Evolutionary conservation across 1,284 basidiomycete genomes (phyloP).

Genomic region (Marasmius sp.): DNA sequence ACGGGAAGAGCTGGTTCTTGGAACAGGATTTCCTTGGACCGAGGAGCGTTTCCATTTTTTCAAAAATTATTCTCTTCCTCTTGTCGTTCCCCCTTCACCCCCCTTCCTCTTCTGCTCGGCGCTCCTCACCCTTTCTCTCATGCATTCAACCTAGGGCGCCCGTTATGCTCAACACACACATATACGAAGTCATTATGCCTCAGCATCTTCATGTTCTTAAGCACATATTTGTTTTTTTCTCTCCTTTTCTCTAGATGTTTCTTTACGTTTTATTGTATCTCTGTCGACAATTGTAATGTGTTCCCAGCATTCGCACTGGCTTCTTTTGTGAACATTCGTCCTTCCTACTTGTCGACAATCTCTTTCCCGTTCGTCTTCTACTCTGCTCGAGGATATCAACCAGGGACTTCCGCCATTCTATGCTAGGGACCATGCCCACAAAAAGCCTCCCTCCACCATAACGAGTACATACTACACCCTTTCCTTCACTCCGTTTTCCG

Average conservation of each 20-base stretch:
- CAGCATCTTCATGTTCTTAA: background rate
- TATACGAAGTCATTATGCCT: background rate
- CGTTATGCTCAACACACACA: background rate
- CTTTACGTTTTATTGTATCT: background rate
- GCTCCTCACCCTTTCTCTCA: background rate
- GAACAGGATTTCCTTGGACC: background rate
- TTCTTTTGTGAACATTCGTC: background rate
- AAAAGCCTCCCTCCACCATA: too few species aligned
- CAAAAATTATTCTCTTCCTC: background rate
- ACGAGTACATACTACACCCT: too few species aligned
- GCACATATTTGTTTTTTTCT: background rate
- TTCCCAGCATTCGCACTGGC: background rate
- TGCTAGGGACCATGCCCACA: too few species aligned
- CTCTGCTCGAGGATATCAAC: too few species aligned
- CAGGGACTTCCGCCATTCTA: too few species aligned
- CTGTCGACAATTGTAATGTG: background rate
- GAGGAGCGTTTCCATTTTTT: background rate
- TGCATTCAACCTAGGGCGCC: background rate
- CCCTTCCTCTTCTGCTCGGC: too few species aligned
- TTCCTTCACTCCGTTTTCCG: too few species aligned
- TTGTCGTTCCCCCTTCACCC: too few species aligned
- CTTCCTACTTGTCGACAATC: background rate
- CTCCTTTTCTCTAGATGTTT: background rate
- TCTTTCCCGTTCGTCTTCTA: background rate
- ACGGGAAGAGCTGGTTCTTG: background rate